Evolutionary conservation across 2,329 filamentous ascomycete genomes (phyloP).

Genomic region (Trichoderma simmonsii): DNA sequence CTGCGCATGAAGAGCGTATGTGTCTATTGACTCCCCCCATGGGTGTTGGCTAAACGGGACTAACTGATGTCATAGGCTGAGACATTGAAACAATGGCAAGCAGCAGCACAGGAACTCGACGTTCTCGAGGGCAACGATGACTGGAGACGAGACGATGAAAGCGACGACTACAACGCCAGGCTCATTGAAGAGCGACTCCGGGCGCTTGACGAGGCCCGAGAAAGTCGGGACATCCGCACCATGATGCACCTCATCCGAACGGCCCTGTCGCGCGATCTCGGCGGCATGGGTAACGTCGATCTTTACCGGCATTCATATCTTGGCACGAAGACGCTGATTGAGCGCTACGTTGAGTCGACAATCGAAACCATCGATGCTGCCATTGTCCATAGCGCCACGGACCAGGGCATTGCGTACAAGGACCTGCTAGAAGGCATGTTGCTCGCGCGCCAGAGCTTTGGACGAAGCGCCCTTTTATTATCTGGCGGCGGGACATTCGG

Average conservation of each 20-base stretch:
- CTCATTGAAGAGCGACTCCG: slow-evolving; percentile 67
- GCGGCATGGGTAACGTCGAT: slow-evolving; percentile 78
- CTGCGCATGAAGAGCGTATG: slow-evolving; percentile 64
- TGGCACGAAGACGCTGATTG: slow-evolving; percentile 83
- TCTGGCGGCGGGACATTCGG: slow-evolving; percentile 87
- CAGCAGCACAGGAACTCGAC: slow-evolving; percentile 74
- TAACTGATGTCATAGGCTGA: slow-evolving; percentile 52
- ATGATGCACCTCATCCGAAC: slow-evolving; percentile 84
- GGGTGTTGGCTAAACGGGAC: background rate
- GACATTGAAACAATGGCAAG: slow-evolving; percentile 68
- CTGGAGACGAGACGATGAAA: slow-evolving; percentile 67
- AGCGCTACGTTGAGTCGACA: slow-evolving; percentile 79
- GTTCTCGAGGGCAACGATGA: slow-evolving; percentile 72
- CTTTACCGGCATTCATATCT: slow-evolving; percentile 82
- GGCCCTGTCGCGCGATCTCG: slow-evolving; percentile 73
- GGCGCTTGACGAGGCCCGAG: slow-evolving; percentile 71
- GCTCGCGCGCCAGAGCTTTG: slow-evolving; percentile 73
- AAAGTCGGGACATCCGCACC: slow-evolving; percentile 65
- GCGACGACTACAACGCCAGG: slow-evolving; percentile 67
- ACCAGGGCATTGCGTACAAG: slow-evolving; percentile 55
- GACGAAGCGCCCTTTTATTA: slow-evolving; percentile 76
- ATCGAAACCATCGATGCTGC: slow-evolving; percentile 70
- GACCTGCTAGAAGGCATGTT: slow-evolving; percentile 66
- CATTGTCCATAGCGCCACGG: slow-evolving; percentile 56
- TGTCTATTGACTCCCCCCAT: background rate